Percentiles rank a stretch among this genome's conserved stretches.
These are phyloP conservation scores for Staphylotrichum tortipilum DNA, from an alignment of 495 filamentous ascomycete species.

Conservation along the genomic window DNA sequence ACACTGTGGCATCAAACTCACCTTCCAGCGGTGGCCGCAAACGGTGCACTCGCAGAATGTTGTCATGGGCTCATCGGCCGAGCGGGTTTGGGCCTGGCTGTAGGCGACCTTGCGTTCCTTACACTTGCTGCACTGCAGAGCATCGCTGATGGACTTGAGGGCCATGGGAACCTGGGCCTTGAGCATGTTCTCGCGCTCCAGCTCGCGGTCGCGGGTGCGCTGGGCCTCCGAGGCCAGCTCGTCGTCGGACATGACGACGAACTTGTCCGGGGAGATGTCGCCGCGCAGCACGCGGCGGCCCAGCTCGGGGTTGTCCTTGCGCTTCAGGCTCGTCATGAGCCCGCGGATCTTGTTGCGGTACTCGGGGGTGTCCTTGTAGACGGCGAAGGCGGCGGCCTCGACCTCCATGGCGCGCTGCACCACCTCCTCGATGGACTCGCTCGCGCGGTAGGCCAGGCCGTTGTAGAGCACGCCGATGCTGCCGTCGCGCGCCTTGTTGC, in stretches of 20 bases:
- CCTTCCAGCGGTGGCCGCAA: conserved; percentile 73
- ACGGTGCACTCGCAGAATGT: conserved; percentile 71
- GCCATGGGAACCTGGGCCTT: conserved; percentile 85
- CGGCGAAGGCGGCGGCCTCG: conserved; percentile 61
- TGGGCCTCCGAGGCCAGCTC: conserved; percentile 57
- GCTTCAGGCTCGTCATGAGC: conserved; percentile 88
- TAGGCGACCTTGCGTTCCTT: conserved; percentile 89
- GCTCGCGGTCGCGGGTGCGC: conserved; percentile 60
- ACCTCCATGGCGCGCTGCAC: conserved; percentile 60
- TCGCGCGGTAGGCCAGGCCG: conserved; percentile 54
- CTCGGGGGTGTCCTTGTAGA: conserved; percentile 54
- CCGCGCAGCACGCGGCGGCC: conserved; percentile 65
- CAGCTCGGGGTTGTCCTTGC: conserved; percentile 71
- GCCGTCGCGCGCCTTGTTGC: conserved; percentile 62
- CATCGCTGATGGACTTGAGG: conserved; percentile 78
- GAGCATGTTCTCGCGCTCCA: conserved; percentile 88
- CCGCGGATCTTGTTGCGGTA: conserved; percentile 85
- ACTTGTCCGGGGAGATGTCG: conserved; percentile 57
- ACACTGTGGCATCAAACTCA: conserved; percentile 18
- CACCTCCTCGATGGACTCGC: conserved; percentile 48
- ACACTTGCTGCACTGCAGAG: conserved; percentile 81
- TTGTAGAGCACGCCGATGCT: conserved; percentile 91
- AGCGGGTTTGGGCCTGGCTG: conserved; percentile 89
- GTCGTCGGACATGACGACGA: conserved; percentile 55
- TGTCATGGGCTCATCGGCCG: conserved; percentile 87